These are phyloP conservation scores for Aspergillus tamarii DNA, from an alignment of 2,329 filamentous ascomycete species.

Conservation along the genomic window DNA sequence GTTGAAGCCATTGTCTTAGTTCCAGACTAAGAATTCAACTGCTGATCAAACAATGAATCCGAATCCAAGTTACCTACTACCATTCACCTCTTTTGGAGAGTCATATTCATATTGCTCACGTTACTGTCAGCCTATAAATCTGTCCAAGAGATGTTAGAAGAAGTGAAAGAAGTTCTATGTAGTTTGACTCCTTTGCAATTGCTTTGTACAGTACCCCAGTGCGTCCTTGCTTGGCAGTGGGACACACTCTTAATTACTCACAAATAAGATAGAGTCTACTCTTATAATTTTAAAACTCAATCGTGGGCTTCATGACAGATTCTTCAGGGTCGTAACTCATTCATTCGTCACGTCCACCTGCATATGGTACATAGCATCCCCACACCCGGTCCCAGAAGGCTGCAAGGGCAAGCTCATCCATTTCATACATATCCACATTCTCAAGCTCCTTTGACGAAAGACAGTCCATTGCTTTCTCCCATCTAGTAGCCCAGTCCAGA, in stretches of 20 bases:
- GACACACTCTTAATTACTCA: neutral
- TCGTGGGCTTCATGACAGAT: neutral
- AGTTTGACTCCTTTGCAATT: neutral
- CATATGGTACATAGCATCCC: conserved; percentile 8
- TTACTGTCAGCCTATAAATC: neutral
- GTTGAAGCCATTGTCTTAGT: neutral
- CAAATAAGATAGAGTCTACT: neutral
- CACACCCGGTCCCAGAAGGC: conserved; percentile 15
- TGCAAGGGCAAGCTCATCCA: conserved; percentile 13
- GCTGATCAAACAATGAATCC: neutral
- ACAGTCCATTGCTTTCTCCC: conserved; percentile 8
- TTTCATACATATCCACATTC: conserved; percentile 15
- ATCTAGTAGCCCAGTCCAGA: neutral
- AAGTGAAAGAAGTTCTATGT: neutral
- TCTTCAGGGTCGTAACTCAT: neutral
- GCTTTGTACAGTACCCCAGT: neutral
- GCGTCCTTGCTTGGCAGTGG: neutral
- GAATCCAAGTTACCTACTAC: neutral
- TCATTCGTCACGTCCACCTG: neutral
- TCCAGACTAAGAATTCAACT: neutral
- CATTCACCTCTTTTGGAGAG: neutral
- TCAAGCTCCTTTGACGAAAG: conserved; percentile 7
- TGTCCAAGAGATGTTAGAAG: neutral
- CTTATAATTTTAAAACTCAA: neutral
- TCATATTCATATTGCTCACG: neutral